Percentiles rank a stretch among this genome's conserved stretches.
These are phyloP conservation scores for Trichoderma afroharzianum DNA, from an alignment of 2,329 filamentous ascomycete species.

Conservation along the genomic window DNA sequence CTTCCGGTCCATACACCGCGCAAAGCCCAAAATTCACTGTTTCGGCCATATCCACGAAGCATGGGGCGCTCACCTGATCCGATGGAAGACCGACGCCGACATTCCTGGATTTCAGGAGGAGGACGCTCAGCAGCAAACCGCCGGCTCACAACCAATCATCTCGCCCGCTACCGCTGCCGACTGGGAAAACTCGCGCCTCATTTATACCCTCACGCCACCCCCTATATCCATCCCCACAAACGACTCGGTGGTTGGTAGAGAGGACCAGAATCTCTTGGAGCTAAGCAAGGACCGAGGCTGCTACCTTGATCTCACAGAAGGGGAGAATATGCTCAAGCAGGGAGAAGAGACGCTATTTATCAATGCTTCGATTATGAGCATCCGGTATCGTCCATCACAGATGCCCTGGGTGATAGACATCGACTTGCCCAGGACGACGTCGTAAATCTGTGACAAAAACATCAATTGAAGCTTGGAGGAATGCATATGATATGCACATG, in stretches of 20 bases:
- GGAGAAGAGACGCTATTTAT: conserved; percentile 55
- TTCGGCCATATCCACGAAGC: conserved; percentile 59
- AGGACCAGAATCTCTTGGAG: conserved; percentile 20
- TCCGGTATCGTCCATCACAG: conserved; percentile 40
- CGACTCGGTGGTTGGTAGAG: conserved; percentile 9
- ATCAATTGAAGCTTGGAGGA: neutral
- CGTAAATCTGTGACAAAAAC: neutral
- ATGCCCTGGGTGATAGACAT: conserved; percentile 53
- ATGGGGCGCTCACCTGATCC: conserved; percentile 53
- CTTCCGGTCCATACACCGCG: conserved; percentile 41
- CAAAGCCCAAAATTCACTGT: conserved; percentile 48
- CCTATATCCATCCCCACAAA: conserved; percentile 23
- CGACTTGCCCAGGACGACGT: conserved; percentile 32
- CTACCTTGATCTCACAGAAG: conserved; percentile 37
- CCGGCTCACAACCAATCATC: neutral
- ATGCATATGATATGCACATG: neutral
- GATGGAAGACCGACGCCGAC: conserved; percentile 41
- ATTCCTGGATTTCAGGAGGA: too few relatives aligned
- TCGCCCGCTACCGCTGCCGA: conserved; percentile 33
- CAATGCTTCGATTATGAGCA: conserved; percentile 54
- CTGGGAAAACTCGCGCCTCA: conserved; percentile 33
- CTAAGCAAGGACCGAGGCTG: conserved; percentile 30
- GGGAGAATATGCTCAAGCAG: conserved; percentile 28
- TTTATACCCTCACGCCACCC: conserved; percentile 34
- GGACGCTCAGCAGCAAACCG: conserved; percentile 15